phyloP scores from a whole-genome alignment of 192 early-diverging fungal genomes.

The Chytriomyces confervae region DNA sequence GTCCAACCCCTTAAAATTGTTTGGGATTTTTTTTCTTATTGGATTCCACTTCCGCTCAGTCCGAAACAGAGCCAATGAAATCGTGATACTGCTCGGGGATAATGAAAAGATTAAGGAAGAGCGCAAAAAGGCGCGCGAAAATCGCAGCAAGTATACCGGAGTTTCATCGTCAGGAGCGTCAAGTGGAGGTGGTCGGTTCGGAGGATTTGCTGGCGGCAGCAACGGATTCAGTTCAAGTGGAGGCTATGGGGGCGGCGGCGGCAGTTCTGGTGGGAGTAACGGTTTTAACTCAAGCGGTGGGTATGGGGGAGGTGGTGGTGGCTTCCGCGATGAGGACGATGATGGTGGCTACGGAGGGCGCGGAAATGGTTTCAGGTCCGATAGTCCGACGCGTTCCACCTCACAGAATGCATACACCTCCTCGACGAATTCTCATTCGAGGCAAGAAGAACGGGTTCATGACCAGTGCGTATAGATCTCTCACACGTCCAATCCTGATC shows the following conservation, averaged over 20 bases:
- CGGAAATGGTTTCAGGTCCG: neutral
- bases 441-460: neutral
- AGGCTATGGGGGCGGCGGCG: slow-evolving; percentile 61
- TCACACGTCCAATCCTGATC: too few species aligned
- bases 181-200: slow-evolving; percentile 51
- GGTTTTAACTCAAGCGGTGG: neutral
- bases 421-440: neutral
- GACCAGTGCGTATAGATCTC: too few species aligned
- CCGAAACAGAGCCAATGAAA: slow-evolving; percentile 86
- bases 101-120: slow-evolving; percentile 82
- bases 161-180: slow-evolving; percentile 57
- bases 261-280: slow-evolving; percentile 58
- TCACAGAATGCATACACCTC: neutral
- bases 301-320: neutral
- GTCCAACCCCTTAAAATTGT: neutral
- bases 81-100: slow-evolving; percentile 81
- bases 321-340: slow-evolving; percentile 48
- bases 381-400: neutral
- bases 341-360: neutral
- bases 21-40: neutral
- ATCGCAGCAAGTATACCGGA: slow-evolving; percentile 86
- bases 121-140: slow-evolving; percentile 87
- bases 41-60: slow-evolving; percentile 53
- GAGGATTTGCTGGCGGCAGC: slow-evolving; percentile 69
- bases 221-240: slow-evolving; percentile 18